Conservation (phyloP, 768 basidiomycete genomes). For the Hericium alpestre region DNA sequence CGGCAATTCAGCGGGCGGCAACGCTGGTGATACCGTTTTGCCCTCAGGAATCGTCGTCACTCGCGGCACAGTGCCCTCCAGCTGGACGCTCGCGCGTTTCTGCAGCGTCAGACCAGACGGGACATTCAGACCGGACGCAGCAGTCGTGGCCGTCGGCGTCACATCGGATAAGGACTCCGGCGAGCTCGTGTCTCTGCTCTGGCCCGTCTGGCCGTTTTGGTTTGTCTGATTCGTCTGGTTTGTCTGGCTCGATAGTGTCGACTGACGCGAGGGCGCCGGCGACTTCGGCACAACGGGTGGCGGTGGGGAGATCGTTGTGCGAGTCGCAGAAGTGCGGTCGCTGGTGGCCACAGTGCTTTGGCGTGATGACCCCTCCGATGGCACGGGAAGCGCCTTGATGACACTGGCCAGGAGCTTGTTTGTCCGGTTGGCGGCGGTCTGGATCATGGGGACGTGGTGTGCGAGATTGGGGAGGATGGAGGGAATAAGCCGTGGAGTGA, state of each 20-base stretch:
- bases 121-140: background rate
- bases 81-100: constrained; percentile 8
- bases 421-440: constrained; percentile 73
- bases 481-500: constrained; percentile 86
- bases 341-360: constrained; percentile 18
- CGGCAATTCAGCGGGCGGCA: background rate
- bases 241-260: constrained; percentile 24
- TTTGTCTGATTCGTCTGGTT: constrained; percentile 1
- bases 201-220: background rate
- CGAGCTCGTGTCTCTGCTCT: constrained; percentile 32
- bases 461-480: constrained; percentile 92
- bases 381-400: constrained; percentile 75
- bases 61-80: background rate
- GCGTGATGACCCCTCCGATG: constrained; percentile 36
- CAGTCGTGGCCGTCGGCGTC: constrained; percentile 15
- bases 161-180: constrained; percentile 34
- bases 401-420: constrained; percentile 79
- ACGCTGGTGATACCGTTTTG: background rate
- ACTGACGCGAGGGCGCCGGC: constrained; percentile 37
- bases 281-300: constrained; percentile 32
- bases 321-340: constrained; percentile 17
- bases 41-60: background rate
- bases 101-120: constrained; percentile 14
- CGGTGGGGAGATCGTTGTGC: constrained; percentile 39
- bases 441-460: constrained; percentile 82